Base-by-base conservation (phyloP, 257 asterid genomes). In the Scutellaria galericulata region DNA sequence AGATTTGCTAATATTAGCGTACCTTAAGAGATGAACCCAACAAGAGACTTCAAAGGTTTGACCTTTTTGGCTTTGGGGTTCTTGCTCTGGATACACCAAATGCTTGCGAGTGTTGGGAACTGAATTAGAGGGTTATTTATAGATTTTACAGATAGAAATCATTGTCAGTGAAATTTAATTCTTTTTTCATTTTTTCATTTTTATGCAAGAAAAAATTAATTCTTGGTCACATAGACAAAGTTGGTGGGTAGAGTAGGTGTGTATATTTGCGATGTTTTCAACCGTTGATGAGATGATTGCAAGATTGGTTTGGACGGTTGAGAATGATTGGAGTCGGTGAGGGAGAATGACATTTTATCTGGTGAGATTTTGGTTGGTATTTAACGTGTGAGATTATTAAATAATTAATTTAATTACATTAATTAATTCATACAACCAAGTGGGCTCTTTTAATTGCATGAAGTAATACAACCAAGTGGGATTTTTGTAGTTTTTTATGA, bases 271-370 rank as follows among this genome's bases (percentile, higher is more conserved):
- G 52, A 54, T 14, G 47, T 56, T 13, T 20, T 10, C 41, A 51
- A 67, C 84, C 76, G 78, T 76, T 48, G 84, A 80, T 76, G 48
- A 18, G 24, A 39, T 51, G 22, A 9, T 27, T 5, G n/a, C 53
- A 42, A 5, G 9, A 31, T 12, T 48, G 1, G 11, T 46, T 2
- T 67, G 0, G 2, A 80, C 81, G 81, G 81, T 42, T 1, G 37
- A 37, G 71, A 68, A 56, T 72, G 65, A 15, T 54, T 18, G 73
- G 9, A 76, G 84, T 76, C 73, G 84, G 75, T 80, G 79, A 42
- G 65, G 72, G 79, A 71, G 74, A 61, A 53, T 14, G 78, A 59
- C 68, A 8, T 59, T 71, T 48, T 24, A 75, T 47, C 10, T 66
- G 41, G 61, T 55, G 54, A 46, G 13, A 31, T 7, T 66, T 66